A percentile compares a stretch with the other conserved stretches of the same genome.
These are phyloP conservation scores for Bromus sterilis DNA, from an alignment of 176 grass and related monocot genomes.

Conservation along the genomic window DNA sequence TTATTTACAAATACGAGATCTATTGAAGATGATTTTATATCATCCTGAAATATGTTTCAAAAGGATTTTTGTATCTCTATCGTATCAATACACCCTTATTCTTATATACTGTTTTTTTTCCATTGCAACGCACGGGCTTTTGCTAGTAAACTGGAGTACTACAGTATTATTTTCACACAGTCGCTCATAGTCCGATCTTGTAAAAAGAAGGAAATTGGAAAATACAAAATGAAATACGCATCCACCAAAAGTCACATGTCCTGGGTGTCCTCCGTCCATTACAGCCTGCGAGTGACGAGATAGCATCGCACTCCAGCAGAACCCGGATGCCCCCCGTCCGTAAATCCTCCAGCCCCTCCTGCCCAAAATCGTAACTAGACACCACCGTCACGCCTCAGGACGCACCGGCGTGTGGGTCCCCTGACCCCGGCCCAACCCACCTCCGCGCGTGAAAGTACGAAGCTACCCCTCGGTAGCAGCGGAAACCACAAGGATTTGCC, in stretches of 20 bases:
- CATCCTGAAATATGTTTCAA: too few species aligned
- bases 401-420: not conserved
- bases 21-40: too few species aligned
- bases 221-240: not conserved
- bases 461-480: not conserved
- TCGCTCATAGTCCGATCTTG: too few species aligned
- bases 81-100: too few species aligned
- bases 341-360: not conserved
- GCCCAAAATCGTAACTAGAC: not conserved
- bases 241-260: not conserved
- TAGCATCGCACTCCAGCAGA: not conserved
- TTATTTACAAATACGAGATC: too few species aligned
- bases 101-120: too few species aligned
- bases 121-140: too few species aligned
- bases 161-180: too few species aligned
- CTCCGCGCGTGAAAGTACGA: not conserved
- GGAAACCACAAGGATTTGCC: slow-evolving; percentile 12
- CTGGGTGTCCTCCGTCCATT: not conserved
- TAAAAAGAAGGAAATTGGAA: too few species aligned
- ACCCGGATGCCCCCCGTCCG: not conserved
- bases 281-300: not conserved
- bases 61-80: too few species aligned
- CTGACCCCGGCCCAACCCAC: too few species aligned
- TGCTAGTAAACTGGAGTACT: too few species aligned
- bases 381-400: not conserved